phyloP scores from a whole-genome alignment of 305 asterid species.

The Fraxinus albicans region DNA sequence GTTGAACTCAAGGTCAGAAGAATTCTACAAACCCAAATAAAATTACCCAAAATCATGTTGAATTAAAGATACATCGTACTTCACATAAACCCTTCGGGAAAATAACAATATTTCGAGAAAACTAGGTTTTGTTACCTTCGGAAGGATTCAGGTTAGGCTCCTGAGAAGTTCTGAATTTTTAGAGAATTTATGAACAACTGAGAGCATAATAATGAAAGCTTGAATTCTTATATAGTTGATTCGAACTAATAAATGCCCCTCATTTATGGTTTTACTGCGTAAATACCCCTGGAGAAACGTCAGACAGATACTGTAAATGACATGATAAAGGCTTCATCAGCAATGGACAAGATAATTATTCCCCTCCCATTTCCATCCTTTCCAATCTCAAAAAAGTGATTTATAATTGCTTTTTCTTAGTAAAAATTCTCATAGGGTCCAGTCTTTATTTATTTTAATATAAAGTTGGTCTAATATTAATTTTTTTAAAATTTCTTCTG shows the following conservation, averaged over 20 bases:
- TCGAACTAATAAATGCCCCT: constrained; percentile 21
- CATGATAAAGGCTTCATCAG: background rate
- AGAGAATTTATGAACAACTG: background rate
- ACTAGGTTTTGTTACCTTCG: background rate
- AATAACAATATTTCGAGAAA: background rate
- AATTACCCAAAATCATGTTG: background rate
- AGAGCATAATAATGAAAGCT: background rate
- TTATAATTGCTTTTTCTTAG: background rate
- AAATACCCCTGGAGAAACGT: constrained; percentile 39
- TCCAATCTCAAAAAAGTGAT: background rate
- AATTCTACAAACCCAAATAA: background rate
- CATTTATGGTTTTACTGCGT: constrained; percentile 17
- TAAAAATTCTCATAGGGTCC: too few relatives aligned
- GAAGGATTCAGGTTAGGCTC: background rate
- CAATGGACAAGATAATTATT: background rate
- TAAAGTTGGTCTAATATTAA: too few relatives aligned
- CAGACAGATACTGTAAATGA: constrained; percentile 5
- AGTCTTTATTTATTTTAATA: too few relatives aligned
- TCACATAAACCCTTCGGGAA: background rate
- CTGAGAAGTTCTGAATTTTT: background rate
- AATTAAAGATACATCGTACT: background rate
- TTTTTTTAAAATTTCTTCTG: too few relatives aligned
- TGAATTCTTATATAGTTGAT: constrained; percentile 11
- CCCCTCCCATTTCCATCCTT: background rate
- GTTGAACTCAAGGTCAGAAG: background rate